phyloP scores from a whole-genome alignment of 768 basidiomycete species.

The Pleurotus giganteus region DNA sequence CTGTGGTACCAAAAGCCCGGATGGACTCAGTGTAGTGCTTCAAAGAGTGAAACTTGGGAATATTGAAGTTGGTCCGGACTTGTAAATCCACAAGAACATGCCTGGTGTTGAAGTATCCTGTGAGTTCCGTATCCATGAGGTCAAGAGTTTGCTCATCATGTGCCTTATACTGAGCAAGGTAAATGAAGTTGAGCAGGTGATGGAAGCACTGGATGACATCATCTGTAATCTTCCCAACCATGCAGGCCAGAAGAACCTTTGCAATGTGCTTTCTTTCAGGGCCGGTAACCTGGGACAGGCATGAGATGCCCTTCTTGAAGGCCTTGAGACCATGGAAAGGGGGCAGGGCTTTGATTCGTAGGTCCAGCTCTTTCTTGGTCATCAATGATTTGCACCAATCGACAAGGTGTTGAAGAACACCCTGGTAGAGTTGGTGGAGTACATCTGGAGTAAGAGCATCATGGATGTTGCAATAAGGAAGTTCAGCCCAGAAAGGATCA shows the following conservation, averaged over 20 bases:
- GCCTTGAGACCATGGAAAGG: constrained; percentile 25
- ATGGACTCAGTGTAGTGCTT: constrained; percentile 20
- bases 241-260: constrained; percentile 25
- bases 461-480: constrained; percentile 41
- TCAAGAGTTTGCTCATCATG: constrained; percentile 14
- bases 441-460: constrained; percentile 40
- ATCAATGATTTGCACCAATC: constrained; percentile 28
- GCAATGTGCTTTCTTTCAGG: constrained; percentile 33
- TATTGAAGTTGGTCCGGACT: constrained; percentile 27
- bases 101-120: constrained; percentile 24
- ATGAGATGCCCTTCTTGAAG: constrained; percentile 38
- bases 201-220: constrained; percentile 2
- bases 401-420: constrained; percentile 42
- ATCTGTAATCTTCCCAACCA: constrained; percentile 18
- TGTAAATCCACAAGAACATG: constrained; percentile 20
- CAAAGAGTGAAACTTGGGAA: constrained; percentile 31
- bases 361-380: constrained; percentile 33
- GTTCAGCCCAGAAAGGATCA: constrained; percentile 39
- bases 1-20: constrained; percentile 10
- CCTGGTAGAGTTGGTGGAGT: constrained; percentile 47
- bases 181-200: constrained; percentile 25
- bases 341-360: constrained; percentile 28
- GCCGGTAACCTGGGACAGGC: constrained; percentile 36
- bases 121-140: constrained; percentile 15
- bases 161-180: constrained; percentile 13